These are phyloP conservation scores for Purpureocillium takamizusanense DNA, from an alignment of 2,329 filamentous ascomycete genomes.

Conservation along the genomic window DNA sequence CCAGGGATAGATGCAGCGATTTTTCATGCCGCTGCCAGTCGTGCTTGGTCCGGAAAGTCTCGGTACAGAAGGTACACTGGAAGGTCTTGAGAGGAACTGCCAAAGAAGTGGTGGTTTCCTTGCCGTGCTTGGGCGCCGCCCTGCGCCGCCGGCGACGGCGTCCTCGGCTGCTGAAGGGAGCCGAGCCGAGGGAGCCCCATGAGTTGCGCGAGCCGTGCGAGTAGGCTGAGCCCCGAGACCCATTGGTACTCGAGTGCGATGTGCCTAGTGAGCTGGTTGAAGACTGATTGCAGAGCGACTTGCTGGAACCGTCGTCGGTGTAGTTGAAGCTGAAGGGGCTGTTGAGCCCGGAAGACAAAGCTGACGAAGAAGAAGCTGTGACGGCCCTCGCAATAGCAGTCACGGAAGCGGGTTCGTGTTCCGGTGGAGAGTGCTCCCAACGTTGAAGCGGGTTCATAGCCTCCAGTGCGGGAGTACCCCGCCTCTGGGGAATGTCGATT, in stretches of 20 bases:
- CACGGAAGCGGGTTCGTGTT: slow-evolving; percentile 52
- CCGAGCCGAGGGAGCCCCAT: slow-evolving; percentile 39
- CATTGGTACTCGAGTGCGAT: slow-evolving; percentile 50
- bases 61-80: slow-evolving; percentile 62
- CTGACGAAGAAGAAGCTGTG: slow-evolving; percentile 41
- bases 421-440: slow-evolving; percentile 50
- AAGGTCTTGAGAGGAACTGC: slow-evolving; percentile 43
- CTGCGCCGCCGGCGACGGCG: slow-evolving; percentile 40
- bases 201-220: slow-evolving; percentile 51
- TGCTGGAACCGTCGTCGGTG: slow-evolving; percentile 52
- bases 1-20: slow-evolving; percentile 54
- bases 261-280: slow-evolving; percentile 53
- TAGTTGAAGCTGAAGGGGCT: slow-evolving; percentile 49
- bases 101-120: slow-evolving; percentile 24
- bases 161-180: slow-evolving; percentile 31
- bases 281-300: slow-evolving; percentile 49
- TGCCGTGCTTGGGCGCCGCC: slow-evolving; percentile 25
- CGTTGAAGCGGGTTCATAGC: slow-evolving; percentile 48
- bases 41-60: slow-evolving; percentile 59
- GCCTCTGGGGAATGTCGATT: slow-evolving; percentile 63
- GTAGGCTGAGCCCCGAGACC: slow-evolving; percentile 49
- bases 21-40: slow-evolving; percentile 67
- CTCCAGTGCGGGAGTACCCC: slow-evolving; percentile 44
- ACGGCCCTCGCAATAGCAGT: slow-evolving; percentile 50
- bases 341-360: slow-evolving; percentile 43